Evolutionary conservation across 306 rosid genomes (phyloP).

Genomic region (Crataegus laevigata): DNA sequence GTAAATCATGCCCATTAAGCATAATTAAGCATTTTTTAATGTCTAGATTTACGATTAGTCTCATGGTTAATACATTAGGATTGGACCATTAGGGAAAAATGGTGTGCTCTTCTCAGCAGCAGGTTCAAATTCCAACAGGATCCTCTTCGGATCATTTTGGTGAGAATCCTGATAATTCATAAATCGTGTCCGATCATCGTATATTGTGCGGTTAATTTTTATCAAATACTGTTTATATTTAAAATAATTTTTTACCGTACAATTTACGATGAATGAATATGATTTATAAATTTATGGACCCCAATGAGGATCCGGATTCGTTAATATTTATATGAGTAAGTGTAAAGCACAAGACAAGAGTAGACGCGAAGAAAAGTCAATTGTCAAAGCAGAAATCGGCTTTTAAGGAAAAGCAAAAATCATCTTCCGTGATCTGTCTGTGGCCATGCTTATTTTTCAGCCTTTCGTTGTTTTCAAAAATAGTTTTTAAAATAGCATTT

Average conservation of each 20-base stretch:
- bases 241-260: too few relatives aligned
- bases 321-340: not conserved
- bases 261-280: too few relatives aligned
- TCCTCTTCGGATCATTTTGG: too few relatives aligned
- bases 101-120: not conserved
- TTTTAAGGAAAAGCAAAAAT: conserved; percentile 8
- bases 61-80: not conserved
- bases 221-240: too few relatives aligned
- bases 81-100: not conserved
- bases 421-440: not conserved
- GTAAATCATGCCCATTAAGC: not conserved
- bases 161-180: too few relatives aligned
- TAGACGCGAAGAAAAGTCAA: conserved; percentile 2
- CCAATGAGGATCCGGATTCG: too few relatives aligned
- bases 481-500: not conserved
- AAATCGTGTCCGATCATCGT: too few relatives aligned
- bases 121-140: too few relatives aligned
- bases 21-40: not conserved
- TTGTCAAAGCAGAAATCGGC: conserved; percentile 2
- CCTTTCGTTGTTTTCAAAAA: not conserved
- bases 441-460: not conserved
- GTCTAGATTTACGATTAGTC: not conserved
- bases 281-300: too few relatives aligned
- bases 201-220: too few relatives aligned
- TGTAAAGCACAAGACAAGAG: not conserved